A percentile compares a stretch with the other conserved stretches of the same genome.
phyloP scores from a whole-genome alignment of 768 basidiomycete genomes.

The Auriscalpium vulgare region DNA sequence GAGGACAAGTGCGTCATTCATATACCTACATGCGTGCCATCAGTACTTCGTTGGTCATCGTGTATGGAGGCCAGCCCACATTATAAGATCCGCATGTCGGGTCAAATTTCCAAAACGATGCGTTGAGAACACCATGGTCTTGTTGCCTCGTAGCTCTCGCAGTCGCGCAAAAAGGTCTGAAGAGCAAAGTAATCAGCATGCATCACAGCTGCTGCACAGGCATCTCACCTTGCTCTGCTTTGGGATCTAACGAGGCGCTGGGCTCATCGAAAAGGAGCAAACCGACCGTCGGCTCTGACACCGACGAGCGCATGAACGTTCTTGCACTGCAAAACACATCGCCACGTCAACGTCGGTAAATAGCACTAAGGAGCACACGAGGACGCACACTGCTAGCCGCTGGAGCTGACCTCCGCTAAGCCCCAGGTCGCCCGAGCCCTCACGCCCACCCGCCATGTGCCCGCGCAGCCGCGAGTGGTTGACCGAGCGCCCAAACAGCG shows the following conservation, averaged over 20 bases:
- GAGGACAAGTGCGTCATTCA: slow-evolving; percentile 51
- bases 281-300: slow-evolving; percentile 38
- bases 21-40: slow-evolving; percentile 47
- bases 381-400: slow-evolving; percentile 58
- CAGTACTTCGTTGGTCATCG: too few species aligned
- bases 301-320: slow-evolving; percentile 60
- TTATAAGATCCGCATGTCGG: slow-evolving; percentile 59
- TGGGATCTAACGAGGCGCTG: slow-evolving; percentile 65
- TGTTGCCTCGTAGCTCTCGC: slow-evolving; percentile 59
- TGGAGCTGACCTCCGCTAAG: slow-evolving; percentile 74
- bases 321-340: slow-evolving; percentile 29
- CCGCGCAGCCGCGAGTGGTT: slow-evolving; percentile 40
- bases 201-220: not conserved
- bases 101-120: slow-evolving; percentile 67
- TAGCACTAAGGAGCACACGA: not conserved
- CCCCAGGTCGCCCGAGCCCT: slow-evolving; percentile 3
- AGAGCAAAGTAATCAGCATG: not conserved
- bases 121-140: slow-evolving; percentile 79
- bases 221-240: slow-evolving; percentile 56
- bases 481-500: slow-evolving; percentile 54
- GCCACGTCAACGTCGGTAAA: too few species aligned
- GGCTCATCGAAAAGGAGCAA: slow-evolving; percentile 67
- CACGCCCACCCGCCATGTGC: slow-evolving; percentile 26
- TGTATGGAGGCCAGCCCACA: slow-evolving; percentile 30
- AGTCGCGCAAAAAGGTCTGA: slow-evolving; percentile 65